Evolutionary conservation across 2,329 filamentous ascomycete species (phyloP), one percentile per base, ranked within the genome.

Genomic region (Diplodia corticola): DNA sequence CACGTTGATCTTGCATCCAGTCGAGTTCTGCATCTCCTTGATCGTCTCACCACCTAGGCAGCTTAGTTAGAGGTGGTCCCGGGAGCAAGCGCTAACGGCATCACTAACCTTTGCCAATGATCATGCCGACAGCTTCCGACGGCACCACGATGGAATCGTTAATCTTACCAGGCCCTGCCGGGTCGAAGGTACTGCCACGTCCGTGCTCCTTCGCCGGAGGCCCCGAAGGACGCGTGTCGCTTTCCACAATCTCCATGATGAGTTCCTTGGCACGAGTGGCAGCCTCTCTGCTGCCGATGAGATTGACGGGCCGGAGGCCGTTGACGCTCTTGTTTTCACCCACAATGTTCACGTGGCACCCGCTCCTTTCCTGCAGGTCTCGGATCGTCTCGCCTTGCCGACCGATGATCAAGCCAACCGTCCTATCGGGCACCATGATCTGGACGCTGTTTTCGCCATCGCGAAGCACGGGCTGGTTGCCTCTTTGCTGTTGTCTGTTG

Each of bases 341-440:
- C 48, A 96, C 91, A 73, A 97, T 97, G 78, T 97, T 97, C 77
- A 97, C 92, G 77, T 97, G 93, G 77, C 93, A 97, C n/a, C 91
- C 91, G 72, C 91, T 95, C 69, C 91, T 86, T 77, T 97, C 93
- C 79, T 97, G 93, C 26, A 97, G 83, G 75, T 97, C 93, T 74
- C 92, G 89, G 73, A 97, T 97, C 1, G 93, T 97, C 80, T 97
- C 93, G 67, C 93, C 93, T 48, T 92, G 92, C 71, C 93, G 90
- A n/a, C 93, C 93, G 74, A 97, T 97, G 72, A 97, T 97, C 53
- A 97, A 83, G 61, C 93, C 93, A 68, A 97, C 93, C 9, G 93
- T 97, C 73, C 92, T 89, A 79, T 97, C 93, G 54, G 93, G 93
- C 20, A 97, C 93, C 91, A 96, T 95, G 73, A 97, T 96, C 78